Conservation (phyloP, 352 stramenopile genomes). For the Globisporangium heterothallicum region DNA sequence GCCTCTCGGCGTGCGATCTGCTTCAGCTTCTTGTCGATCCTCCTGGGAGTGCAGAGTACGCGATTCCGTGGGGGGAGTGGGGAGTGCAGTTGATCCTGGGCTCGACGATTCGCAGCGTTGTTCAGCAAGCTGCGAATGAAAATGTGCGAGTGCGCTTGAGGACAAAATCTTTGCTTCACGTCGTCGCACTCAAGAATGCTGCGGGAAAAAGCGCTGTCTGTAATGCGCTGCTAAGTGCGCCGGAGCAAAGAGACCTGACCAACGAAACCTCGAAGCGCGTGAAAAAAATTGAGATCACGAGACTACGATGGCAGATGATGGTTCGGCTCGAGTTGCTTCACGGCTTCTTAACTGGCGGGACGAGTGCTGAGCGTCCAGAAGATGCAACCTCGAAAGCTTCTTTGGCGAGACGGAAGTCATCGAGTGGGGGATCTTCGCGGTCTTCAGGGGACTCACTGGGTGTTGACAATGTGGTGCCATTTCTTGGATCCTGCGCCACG, state of each 20-base stretch:
- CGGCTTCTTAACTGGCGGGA: conserved; percentile 30
- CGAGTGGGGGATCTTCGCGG: conserved; percentile 18
- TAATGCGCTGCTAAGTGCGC: conserved; percentile 65
- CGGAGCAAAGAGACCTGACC: conserved; percentile 48
- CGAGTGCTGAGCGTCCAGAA: conserved; percentile 3
- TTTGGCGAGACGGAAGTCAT: conserved; percentile 32
- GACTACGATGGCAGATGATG: conserved; percentile 58
- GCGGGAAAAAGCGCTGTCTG: conserved; percentile 57
- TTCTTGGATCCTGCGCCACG: conserved; percentile 56
- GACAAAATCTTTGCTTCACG: conserved; percentile 40
- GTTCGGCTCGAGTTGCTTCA: conserved; percentile 58
- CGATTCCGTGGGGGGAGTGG: conserved; percentile 76
- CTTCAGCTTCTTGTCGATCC: conserved; percentile 52
- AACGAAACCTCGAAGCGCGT: conserved; percentile 22
- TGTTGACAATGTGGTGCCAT: conserved; percentile 67
- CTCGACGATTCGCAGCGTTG: conserved; percentile 66
- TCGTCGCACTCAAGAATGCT: conserved; percentile 37
- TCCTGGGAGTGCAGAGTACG: conserved; percentile 28
- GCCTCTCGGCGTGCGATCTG: conserved; percentile 47
- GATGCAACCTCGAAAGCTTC: not conserved
- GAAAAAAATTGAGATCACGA: conserved; percentile 45
- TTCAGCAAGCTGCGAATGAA: conserved; percentile 64
- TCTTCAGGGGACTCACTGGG: conserved; percentile 30
- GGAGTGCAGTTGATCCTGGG: conserved; percentile 69
- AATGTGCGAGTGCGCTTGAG: conserved; percentile 55